Base-by-base conservation (phyloP, 805 yeast genomes). In the Lipomyces lipofer region DNA sequence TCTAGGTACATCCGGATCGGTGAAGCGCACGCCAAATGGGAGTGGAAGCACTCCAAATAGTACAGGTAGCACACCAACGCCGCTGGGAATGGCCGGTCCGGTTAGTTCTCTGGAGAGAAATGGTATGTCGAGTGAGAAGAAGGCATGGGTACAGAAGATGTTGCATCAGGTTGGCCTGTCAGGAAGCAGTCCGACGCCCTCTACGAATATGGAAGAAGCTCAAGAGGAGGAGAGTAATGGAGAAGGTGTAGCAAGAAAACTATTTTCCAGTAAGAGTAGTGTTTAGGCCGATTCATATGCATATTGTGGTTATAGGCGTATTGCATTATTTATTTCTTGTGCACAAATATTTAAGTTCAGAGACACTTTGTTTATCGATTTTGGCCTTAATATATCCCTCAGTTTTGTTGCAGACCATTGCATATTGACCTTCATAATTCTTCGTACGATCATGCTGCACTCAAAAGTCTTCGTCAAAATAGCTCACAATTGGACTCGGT, bases 121-220 rank as follows among this genome's bases (percentile, higher is more conserved):
- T 6, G 51, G 39, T n/a, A 55, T 55, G 47, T 48, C 59, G 12
- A 29, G 21, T 17, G 59, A 55, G 51, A 55, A 55, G 42, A 47
- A 32, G 13, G 59, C 56, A 2, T 51, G 56, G 56, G 60, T 56
- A 8, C 60, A 52, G 22, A 49, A 49, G n/a, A 53, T 56, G 51
- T 29, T 56, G 49, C 19, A 43, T 24, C 60, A 56, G 32, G 60
- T 51, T 17, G 39, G 52, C 17, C 21, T n/a, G n/a, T n/a, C 46
- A 19, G 32, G 43, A 21, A 10, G 21, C 1, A 19, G 10, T 30
- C 9, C 52, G 13, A 36, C 56, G 32, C 38, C 55, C 10, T 24
- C 44, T 24, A n/a, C 12, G 9, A 21, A 32, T 29, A 10, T 36
- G 8, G 43, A 13, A 9, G 22, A 22, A 22, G 38, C 28, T 5